A percentile compares a stretch with the other conserved stretches of the same genome.
Conservation (phyloP, 2,329 filamentous ascomycete species). For the Daldinia sp. region DNA sequence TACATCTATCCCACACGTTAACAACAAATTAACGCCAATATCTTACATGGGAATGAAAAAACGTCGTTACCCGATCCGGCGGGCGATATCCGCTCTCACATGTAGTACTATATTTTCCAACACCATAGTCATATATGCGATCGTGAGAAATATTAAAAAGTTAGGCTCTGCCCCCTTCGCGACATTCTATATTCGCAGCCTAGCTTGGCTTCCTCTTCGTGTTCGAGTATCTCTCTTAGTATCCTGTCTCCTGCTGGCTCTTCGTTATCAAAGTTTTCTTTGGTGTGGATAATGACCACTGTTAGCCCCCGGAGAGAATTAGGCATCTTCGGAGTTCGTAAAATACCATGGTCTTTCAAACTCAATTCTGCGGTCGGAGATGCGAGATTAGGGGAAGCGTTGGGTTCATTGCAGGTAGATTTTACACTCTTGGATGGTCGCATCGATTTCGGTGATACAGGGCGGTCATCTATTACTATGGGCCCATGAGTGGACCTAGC, state of each 20-base stretch:
- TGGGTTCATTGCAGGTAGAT: slow-evolving; percentile 29
- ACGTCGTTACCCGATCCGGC: background rate
- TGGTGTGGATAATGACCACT: slow-evolving; percentile 92
- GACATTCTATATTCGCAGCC: slow-evolving; percentile 85
- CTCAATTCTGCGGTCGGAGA: slow-evolving; percentile 59
- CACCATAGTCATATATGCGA: slow-evolving; percentile 22
- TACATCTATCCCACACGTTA: slow-evolving; percentile 5
- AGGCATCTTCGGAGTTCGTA: slow-evolving; percentile 37
- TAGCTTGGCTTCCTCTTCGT: slow-evolving; percentile 70
- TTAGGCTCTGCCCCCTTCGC: slow-evolving; percentile 67
- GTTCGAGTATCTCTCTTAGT: slow-evolving; percentile 70
- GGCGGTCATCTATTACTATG: slow-evolving; percentile 50
- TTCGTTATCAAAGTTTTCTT: slow-evolving; percentile 82
- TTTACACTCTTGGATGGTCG: slow-evolving; percentile 40
- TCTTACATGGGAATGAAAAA: slow-evolving; percentile 6
- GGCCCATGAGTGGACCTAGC: slow-evolving; percentile 22
- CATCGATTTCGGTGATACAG: slow-evolving; percentile 62
- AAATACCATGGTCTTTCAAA: slow-evolving; percentile 49
- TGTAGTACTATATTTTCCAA: slow-evolving; percentile 16
- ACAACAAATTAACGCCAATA: slow-evolving; percentile 7
- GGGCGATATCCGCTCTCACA: slow-evolving; percentile 16
- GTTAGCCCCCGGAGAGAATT: slow-evolving; percentile 74
- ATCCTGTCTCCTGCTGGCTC: slow-evolving; percentile 72
- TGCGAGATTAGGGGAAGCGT: slow-evolving; percentile 54
- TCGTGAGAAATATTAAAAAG: slow-evolving; percentile 51